A percentile compares a stretch with the other conserved stretches of the same genome.
Evolutionary conservation across 768 basidiomycete species (phyloP).

Genomic region (Tulasnella sp.): DNA sequence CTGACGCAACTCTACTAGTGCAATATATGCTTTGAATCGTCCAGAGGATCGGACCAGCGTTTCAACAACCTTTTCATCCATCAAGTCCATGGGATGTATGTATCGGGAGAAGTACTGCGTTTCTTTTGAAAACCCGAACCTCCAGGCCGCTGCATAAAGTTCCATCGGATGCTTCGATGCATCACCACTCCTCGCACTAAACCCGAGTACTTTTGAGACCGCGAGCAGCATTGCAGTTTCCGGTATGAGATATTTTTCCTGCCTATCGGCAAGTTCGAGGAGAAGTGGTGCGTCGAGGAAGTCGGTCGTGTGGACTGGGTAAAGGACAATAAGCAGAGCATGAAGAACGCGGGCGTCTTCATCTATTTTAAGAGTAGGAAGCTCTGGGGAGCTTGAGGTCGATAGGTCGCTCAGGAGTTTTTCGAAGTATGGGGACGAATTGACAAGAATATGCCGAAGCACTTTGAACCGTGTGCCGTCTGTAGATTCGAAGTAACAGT

Average conservation of each 20-base stretch:
- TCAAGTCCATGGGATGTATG: not conserved
- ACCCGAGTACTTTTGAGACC: not conserved
- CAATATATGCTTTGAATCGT: not conserved
- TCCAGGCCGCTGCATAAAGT: not conserved
- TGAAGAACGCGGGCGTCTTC: not conserved
- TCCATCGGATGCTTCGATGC: not conserved
- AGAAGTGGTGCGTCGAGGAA: conserved; percentile 5
- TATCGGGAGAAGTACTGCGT: not conserved
- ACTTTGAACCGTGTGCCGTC: conserved; percentile 4
- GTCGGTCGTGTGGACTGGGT: not conserved
- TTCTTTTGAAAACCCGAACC: not conserved
- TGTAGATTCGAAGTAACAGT: not conserved
- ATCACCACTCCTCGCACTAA: not conserved
- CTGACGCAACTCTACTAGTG: not conserved
- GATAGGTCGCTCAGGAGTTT: not conserved
- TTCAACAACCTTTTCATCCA: not conserved
- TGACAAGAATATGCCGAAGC: not conserved
- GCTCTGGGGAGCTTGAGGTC: not conserved
- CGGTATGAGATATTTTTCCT: not conserved
- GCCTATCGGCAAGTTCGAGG: not conserved
- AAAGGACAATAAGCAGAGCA: not conserved
- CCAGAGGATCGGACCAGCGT: not conserved
- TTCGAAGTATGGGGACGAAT: not conserved
- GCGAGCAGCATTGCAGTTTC: not conserved
- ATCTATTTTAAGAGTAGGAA: not conserved